Conservation (phyloP, 2,329 filamentous ascomycete genomes). For the Arthrobotrys musiformis region DNA sequence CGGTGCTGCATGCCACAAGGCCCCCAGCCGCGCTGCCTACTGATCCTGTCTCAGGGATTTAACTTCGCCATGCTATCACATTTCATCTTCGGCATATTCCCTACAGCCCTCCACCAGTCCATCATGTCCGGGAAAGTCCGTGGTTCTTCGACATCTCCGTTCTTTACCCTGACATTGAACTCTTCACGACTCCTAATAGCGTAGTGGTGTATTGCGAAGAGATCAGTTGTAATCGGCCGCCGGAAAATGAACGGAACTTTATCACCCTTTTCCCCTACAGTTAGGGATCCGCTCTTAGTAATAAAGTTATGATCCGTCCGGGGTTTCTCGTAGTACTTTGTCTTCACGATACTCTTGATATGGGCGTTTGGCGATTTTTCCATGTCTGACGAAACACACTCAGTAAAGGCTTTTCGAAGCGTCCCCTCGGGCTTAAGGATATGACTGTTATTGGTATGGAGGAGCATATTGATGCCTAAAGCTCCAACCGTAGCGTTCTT, state of each 20-base stretch:
- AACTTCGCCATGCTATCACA: slow-evolving; percentile 51
- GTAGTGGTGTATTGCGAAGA: slow-evolving; percentile 61
- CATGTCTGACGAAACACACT: slow-evolving; percentile 59
- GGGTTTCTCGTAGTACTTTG: slow-evolving; percentile 56
- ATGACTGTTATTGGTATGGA: slow-evolving; percentile 60
- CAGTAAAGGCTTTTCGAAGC: slow-evolving; percentile 60
- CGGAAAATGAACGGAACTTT: slow-evolving; percentile 57
- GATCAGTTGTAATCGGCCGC: slow-evolving; percentile 60
- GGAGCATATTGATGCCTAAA: slow-evolving; percentile 61
- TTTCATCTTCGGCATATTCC: slow-evolving; percentile 51
- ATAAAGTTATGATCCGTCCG: slow-evolving; percentile 49
- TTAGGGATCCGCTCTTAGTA: slow-evolving; percentile 37
- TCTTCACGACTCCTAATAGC: slow-evolving; percentile 61
- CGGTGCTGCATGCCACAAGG: background rate
- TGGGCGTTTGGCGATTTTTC: slow-evolving; percentile 59
- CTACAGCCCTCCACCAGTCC: slow-evolving; percentile 43
- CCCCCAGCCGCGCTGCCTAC: background rate
- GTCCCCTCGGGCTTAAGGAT: slow-evolving; percentile 57
- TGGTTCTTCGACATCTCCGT: slow-evolving; percentile 49
- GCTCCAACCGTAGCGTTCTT: slow-evolving; percentile 59
- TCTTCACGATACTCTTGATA: slow-evolving; percentile 61
- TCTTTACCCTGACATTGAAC: slow-evolving; percentile 55
- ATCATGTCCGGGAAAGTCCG: slow-evolving; percentile 50
- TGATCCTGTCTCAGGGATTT: slow-evolving; percentile 7
- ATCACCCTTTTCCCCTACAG: slow-evolving; percentile 55